Base-by-base conservation (phyloP, 2,329 filamentous ascomycete species). In the Penicillium vulpinum region DNA sequence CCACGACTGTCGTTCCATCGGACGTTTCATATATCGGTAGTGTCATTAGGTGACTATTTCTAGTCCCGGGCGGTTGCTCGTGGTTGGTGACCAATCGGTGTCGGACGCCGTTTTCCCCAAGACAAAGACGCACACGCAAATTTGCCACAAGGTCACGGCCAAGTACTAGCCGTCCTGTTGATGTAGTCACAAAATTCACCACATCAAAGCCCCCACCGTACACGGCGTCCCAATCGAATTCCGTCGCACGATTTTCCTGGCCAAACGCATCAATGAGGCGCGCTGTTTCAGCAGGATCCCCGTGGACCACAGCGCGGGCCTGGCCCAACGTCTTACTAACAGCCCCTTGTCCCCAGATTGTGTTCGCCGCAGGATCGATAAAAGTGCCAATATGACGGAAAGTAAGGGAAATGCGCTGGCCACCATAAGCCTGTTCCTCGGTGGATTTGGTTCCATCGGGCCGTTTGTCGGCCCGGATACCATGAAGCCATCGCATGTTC, bases 341-440 rank as follows among this genome's bases (percentile, higher is more conserved):
- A 0, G 92, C 93, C 3, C 94, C 94, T 74, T 97, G 92, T 15
- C 94, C 94, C 93, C 92, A 97, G 53, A 99, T 96, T 3, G 77
- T 76, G 29, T 79, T 79, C 38, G 83, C 80, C n/a, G 85, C 79
- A 4, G 80, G 77, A 64, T 88, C 81, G 43, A 96, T 75, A 69
- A 91, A 97, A 0, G 94, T 99, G 2, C 87, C 91, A 62, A 99
- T 97, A 24, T 85, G 82, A 43, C 94, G 84, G 72, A 99, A 97
- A 0, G 94, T 99, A 35, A 99, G 81, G 46, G 90, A 95, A 70
- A 99, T 96, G 45, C 94, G 88, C 45, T 87, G 86, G 7, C 92
- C 89, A 6, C 78, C 79, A 67, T 85, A 91, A 0, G 89, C 88
- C 39, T 86, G 82, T 71, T 97, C 93, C 6, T 84, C 83, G 0